Percentiles rank a stretch among this genome's conserved stretches.
Conservation (phyloP, 495 filamentous ascomycete genomes). For the Penicillium arizonense region DNA sequence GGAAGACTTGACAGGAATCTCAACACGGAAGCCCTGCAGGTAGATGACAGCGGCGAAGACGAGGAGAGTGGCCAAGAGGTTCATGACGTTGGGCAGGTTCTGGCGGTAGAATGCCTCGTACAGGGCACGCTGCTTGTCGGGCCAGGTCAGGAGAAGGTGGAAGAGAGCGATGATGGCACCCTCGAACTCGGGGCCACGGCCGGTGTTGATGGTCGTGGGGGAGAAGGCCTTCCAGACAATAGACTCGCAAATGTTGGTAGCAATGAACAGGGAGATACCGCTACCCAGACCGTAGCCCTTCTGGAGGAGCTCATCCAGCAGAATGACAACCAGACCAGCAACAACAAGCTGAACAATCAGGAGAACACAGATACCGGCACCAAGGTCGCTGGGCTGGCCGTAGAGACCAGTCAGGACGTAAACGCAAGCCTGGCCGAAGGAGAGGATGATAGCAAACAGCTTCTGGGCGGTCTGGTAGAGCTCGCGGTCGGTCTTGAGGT, state of each 20-base stretch:
- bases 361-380: constrained; percentile 95
- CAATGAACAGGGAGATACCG: constrained; percentile 99
- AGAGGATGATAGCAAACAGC: constrained; percentile 96
- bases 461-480: constrained; percentile 99
- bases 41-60: constrained; percentile 99
- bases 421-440: constrained; percentile 94
- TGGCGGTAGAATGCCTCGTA: constrained; percentile 99
- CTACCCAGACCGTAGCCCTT: constrained; percentile 98
- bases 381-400: constrained; percentile 91
- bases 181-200: constrained; percentile 98
- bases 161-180: constrained; percentile 98
- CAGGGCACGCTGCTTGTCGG: constrained; percentile 95
- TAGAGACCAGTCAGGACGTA: constrained; percentile 98
- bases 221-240: constrained; percentile 99
- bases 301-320: constrained; percentile 97
- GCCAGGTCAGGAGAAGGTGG: constrained; percentile 97
- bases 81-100: constrained; percentile 99
- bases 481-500: constrained; percentile 99
- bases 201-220: constrained; percentile 98
- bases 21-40: constrained; percentile 99
- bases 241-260: constrained; percentile 99
- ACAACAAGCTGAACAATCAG: constrained; percentile 95
- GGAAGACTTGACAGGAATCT: constrained; percentile 99
- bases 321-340: constrained; percentile 96
- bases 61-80: constrained; percentile 86